Evolutionary conservation across 2,329 filamentous ascomycete genomes (phyloP).

Genomic region (Ceratocystis cacaofunesta): DNA sequence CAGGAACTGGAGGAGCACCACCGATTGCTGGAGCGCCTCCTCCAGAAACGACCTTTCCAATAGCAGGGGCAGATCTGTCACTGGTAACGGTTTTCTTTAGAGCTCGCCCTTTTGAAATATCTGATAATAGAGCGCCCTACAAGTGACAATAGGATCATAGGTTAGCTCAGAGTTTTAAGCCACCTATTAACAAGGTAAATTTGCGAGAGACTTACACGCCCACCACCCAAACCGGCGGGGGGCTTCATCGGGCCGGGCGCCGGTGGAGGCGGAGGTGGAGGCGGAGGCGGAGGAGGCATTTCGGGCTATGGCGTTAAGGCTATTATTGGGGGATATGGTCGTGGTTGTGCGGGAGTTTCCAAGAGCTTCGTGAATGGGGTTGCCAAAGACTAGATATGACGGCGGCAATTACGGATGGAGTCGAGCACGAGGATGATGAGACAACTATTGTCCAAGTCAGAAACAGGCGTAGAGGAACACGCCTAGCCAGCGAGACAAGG

Average conservation of each 20-base stretch:
- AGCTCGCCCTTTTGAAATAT: slow-evolving; percentile 67
- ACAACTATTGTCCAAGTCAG: not conserved
- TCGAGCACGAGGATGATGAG: not conserved
- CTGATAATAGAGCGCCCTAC: slow-evolving; percentile 71
- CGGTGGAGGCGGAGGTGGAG: slow-evolving; percentile 48
- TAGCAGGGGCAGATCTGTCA: slow-evolving; percentile 69
- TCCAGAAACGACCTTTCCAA: slow-evolving; percentile 35
- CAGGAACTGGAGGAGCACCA: slow-evolving; percentile 60
- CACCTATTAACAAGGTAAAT: not conserved
- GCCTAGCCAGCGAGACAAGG: not conserved
- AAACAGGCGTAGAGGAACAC: not conserved
- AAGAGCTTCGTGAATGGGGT: not conserved
- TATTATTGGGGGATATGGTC: not conserved
- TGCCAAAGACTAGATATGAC: not conserved
- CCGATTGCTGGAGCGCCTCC: slow-evolving; percentile 44
- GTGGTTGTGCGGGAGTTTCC: not conserved
- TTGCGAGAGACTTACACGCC: not conserved
- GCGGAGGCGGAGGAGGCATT: slow-evolving; percentile 55
- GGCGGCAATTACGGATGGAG: not conserved
- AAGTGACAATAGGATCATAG: not conserved
- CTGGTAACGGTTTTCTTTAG: slow-evolving; percentile 84
- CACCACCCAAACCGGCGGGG: not conserved
- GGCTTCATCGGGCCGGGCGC: slow-evolving; percentile 48
- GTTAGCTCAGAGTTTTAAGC: slow-evolving; percentile 16
- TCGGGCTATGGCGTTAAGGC: slow-evolving; percentile 33